A percentile compares a stretch with the other conserved stretches of the same genome.
Conservation (phyloP, 306 rosid species). For the Geum urbanum region DNA sequence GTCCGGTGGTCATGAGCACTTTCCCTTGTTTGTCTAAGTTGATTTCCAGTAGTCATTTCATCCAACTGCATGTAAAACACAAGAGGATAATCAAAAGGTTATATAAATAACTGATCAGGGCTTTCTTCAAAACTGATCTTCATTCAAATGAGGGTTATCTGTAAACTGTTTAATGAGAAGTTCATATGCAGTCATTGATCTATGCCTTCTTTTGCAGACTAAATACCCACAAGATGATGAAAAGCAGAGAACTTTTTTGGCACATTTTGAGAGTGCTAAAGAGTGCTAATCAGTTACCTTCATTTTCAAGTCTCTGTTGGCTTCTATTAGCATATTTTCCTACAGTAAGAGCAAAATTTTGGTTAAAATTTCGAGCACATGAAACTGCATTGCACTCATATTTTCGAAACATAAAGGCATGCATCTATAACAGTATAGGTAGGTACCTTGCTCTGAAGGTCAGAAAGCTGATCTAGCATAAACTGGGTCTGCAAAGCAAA, state of each 20-base stretch:
- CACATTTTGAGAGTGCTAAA: neutral
- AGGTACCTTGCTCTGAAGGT: constrained; percentile 82
- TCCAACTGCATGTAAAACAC: constrained; percentile 50
- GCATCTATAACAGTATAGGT: neutral
- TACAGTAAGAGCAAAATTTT: constrained; percentile 27
- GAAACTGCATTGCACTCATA: neutral
- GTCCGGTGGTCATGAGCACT: constrained; percentile 37
- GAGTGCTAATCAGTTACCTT: constrained; percentile 47
- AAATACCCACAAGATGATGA: neutral
- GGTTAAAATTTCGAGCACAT: neutral
- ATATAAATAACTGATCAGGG: neutral
- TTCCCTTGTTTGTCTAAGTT: constrained; percentile 71
- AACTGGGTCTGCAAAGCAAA: constrained; percentile 71
- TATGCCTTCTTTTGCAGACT: neutral
- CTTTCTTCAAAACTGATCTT: neutral
- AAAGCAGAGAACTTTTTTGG: neutral
- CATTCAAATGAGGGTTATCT: neutral
- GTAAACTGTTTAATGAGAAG: neutral
- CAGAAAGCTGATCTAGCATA: constrained; percentile 92
- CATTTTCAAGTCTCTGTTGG: constrained; percentile 68
- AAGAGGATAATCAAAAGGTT: too few species aligned
- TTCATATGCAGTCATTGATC: neutral
- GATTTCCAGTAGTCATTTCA: constrained; percentile 64
- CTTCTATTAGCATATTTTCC: constrained; percentile 75
- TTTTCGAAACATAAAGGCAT: neutral